Base-by-base conservation (phyloP, 2,329 filamentous ascomycete species). In the Gremmenia infestans region DNA sequence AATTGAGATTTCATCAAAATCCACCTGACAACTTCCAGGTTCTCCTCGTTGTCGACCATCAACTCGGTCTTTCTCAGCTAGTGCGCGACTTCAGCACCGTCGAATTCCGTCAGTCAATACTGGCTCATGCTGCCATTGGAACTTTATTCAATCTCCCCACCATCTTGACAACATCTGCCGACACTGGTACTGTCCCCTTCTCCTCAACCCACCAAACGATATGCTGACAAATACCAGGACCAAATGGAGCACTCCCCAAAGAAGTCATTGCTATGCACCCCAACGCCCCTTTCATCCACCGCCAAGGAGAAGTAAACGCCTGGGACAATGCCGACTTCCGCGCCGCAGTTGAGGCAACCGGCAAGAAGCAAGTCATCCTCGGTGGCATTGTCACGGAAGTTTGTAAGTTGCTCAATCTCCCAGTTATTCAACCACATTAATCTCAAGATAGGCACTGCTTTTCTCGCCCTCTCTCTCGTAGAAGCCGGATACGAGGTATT, bases 301-400 rank as follows among this genome's bases (percentile, higher is more conserved):
- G 88, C 37, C 78, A 86, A 58, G 87, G 88, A 40, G 85, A 91
- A 67, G 86, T 91, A 65, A 81, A 90, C 67, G 87, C 88, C 2
- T 90, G 86, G 88, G 88, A 91, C 67, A 90, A 89, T 63, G 63
- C 77, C 2, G 81, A 87, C 0, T 90, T 91, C 74, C 79, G 79
- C 37, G 75, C 75, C 1, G 87, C 88, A 2, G 77, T 91, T 58
- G 72, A 78, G 60, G 85, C 85, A 1, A 81, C 85, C 4, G 81
- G 81, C 56, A 85, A 83, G 69, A 83, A 78, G 32, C 88, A 91
- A 69, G 74, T 91, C 64, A 87, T 91, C 66, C 71, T 92, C 15
- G 86, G 77, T 2, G 87, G 88, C 7, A 89, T 91, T 64, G 79
- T 82, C 2, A 91, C 88, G 0, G 88, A 91, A 68, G 87, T 91